Evolutionary conservation across 768 basidiomycete genomes (phyloP), one percentile per base, ranked within the genome.

Genomic region (Pleurotus platypus): DNA sequence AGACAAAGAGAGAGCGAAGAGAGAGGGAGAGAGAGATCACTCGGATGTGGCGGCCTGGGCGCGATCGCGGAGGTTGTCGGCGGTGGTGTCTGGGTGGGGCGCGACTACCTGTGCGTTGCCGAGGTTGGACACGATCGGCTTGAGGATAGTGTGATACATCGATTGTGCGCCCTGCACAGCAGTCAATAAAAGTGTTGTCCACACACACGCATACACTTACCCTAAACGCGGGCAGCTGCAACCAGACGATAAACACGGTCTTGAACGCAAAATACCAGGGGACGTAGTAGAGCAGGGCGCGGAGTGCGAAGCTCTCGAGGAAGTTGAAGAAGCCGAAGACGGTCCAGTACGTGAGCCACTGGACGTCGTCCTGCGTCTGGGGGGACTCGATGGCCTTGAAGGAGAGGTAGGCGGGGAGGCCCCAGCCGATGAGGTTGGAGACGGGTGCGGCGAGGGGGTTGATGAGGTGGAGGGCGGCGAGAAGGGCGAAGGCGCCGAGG

Each of bases 331-430:
- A 89, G 55, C 93, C 94, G 64, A 97, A 95, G 55, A 96, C 82
- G 67, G 92, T 81, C 96, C 96, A 98, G 80, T 98, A 98, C 2
- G 95, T 96, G 67, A 98, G 81, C 94, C 94, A 98, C 75, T 97
- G 94, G 66, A 89, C 79, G 73, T 96, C 91, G 63, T 96, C 93
- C 63, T 87, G 80, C 58, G 86, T 78, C 2, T 82, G 79, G n/a
- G 92, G 91, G 4, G 81, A 73, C 73, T 98, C 96, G 68, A 99
- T 84, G 26, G 97, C 95, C 75, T 89, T 90, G 78, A 98, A 85
- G 51, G 94, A 97, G 71, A 97, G 84, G 72, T 93, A 98, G 4
- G 94, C 94, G 26, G 97, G 97, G 65, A 98, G 80, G 30, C 77
- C 91, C 89, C 90, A 98, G 51, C 95, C 97, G 66, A 99, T 84